These are phyloP conservation scores for Trichoderma simmonsii DNA, from an alignment of 2,329 filamentous ascomycete species.

Conservation along the genomic window DNA sequence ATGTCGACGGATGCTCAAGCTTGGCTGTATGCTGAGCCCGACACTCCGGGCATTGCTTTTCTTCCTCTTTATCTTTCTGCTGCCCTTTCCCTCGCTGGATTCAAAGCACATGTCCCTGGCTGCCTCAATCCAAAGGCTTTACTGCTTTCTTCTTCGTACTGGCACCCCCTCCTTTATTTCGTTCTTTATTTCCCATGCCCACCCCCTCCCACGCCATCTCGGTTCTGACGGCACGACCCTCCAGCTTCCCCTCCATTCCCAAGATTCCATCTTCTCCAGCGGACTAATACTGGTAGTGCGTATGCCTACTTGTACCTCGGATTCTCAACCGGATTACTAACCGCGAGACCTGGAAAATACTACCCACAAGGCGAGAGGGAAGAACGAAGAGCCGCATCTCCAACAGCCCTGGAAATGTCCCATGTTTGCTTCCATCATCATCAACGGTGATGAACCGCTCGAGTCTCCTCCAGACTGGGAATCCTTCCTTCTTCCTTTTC, in stretches of 20 bases:
- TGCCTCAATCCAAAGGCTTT: background rate
- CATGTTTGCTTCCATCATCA: background rate
- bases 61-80: background rate
- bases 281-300: background rate
- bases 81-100: background rate
- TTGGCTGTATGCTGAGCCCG: background rate
- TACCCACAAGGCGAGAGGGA: background rate
- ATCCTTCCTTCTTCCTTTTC: background rate
- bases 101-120: background rate
- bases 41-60: background rate
- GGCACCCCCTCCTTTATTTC: background rate
- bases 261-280: background rate
- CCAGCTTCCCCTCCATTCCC: slow-evolving; percentile 3
- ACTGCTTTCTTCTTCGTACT: background rate
- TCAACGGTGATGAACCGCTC: background rate
- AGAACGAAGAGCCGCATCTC: background rate
- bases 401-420: background rate
- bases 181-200: background rate
- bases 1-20: background rate
- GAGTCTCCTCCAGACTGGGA: background rate
- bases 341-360: background rate
- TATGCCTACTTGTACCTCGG: background rate
- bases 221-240: slow-evolving; percentile 19
- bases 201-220: slow-evolving; percentile 16
- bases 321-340: background rate